Base-by-base conservation (phyloP, 495 filamentous ascomycete genomes). In the Amorphotheca resinae region DNA sequence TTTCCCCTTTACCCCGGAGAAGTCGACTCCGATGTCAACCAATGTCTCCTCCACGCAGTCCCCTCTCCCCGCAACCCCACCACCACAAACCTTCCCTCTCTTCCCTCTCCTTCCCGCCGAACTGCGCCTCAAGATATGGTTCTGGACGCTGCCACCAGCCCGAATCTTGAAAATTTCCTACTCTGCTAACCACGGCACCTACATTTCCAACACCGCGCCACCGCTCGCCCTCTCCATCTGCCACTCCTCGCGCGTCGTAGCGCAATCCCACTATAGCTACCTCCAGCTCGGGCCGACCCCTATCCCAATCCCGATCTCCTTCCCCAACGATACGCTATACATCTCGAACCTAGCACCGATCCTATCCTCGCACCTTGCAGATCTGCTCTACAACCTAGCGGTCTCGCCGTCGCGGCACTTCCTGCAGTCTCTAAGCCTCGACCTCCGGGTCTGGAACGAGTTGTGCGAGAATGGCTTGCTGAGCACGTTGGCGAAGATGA, bases 111-210 rank as follows among this genome's bases (percentile, higher is more conserved):
- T 50, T 11, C 48, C 48, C 36, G 28, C 36, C 16, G 49, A 51
- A 35, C 49, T 51, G n/a, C 44, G 44, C 35, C 39, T 51, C 28
- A 46, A 47, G 30, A 47, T 51, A 23, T 33, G 17, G 23, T 9
- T 32, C 6, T 17, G 11, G n/a, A 39, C 30, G 33, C 26, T 15
- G 33, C 42, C n/a, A 2, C 3, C 23, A 23, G 2, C 21, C n/a
- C 44, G 39, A 8, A 53, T 53, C 28, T 44, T 54, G 11, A 45
- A 54, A 15, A 44, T 54, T 11, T 42, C 35, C 35, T 54, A 48
- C 38, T 47, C 48, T 31, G 47, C 43, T 6, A 44, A 34, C 26
- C 32, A 36, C 9, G 4, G 31, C 7, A 34, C 28, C 31, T 54
- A 54, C 32, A 43, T 45, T 11, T 23, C 51, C 14, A 50, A 47